Percentiles rank a stretch among this genome's conserved stretches.
These are phyloP conservation scores for Paecilomyces variotii DNA, from an alignment of 2,329 filamentous ascomycete genomes.

Conservation along the genomic window DNA sequence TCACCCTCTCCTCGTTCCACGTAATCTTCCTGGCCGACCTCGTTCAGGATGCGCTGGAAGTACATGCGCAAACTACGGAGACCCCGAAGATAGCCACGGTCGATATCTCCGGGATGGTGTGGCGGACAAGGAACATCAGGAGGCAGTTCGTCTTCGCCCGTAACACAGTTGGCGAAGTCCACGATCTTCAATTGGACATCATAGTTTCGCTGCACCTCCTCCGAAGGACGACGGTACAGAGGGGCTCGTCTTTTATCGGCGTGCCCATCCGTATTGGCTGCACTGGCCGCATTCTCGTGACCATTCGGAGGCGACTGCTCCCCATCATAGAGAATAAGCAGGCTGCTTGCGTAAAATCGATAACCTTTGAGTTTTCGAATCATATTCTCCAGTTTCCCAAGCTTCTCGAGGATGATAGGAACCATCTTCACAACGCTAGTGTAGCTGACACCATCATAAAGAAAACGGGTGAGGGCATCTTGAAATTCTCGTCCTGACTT, in stretches of 20 bases:
- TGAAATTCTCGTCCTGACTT: slow-evolving; percentile 86
- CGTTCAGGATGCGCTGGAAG: slow-evolving; percentile 78
- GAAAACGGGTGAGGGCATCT: slow-evolving; percentile 75
- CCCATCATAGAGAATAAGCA: slow-evolving; percentile 96
- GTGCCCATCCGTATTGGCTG: slow-evolving; percentile 12
- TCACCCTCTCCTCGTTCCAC: slow-evolving; percentile 38
- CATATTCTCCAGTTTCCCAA: slow-evolving; percentile 74
- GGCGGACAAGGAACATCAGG: slow-evolving; percentile 66
- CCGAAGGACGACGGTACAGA: slow-evolving; percentile 21
- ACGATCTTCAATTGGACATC: slow-evolving; percentile 82
- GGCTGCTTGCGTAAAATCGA: slow-evolving; percentile 88
- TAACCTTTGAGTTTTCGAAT: slow-evolving; percentile 74
- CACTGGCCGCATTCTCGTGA: slow-evolving; percentile 7
- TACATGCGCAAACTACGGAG: slow-evolving; percentile 71
- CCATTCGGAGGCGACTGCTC: slow-evolving; percentile 32
- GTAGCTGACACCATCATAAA: slow-evolving; percentile 81
- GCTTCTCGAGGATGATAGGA: slow-evolving; percentile 75
- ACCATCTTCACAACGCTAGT: slow-evolving; percentile 78
- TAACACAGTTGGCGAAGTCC: slow-evolving; percentile 96
- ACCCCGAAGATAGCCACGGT: slow-evolving; percentile 82
- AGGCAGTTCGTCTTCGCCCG: slow-evolving; percentile 62
- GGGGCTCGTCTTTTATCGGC: slow-evolving; percentile 24
- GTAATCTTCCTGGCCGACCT: slow-evolving; percentile 49
- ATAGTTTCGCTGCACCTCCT: slow-evolving; percentile 30
- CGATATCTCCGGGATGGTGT: slow-evolving; percentile 68